These are phyloP conservation scores for Leishmania major DNA, from an alignment of 208 protist genomes.

Conservation along the genomic window DNA sequence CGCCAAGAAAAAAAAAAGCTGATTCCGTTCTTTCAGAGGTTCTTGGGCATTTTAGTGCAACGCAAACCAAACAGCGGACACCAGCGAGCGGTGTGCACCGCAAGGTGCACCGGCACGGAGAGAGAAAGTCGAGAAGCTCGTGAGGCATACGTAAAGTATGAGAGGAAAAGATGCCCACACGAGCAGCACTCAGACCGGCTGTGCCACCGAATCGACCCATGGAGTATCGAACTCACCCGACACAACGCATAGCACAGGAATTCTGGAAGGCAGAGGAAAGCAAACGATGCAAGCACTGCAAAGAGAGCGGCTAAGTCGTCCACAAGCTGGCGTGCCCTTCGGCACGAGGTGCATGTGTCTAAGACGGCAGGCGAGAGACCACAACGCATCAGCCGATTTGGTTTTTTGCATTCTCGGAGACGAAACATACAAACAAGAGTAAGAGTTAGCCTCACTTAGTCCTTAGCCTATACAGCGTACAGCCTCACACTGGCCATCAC, in stretches of 20 bases:
- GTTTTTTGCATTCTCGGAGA: constrained; percentile 9
- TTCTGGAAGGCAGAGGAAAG: not conserved
- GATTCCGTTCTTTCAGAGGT: constrained; percentile 1
- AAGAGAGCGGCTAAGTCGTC: too few relatives aligned
- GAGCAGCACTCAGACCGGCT: not conserved
- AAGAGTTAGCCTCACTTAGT: constrained; percentile 5
- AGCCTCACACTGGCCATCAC: not conserved
- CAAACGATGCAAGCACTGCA: not conserved
- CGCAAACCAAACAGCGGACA: not conserved
- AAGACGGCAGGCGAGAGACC: not conserved
- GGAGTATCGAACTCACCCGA: not conserved
- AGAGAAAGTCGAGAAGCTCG: not conserved
- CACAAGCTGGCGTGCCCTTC: not conserved
- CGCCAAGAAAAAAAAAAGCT: not conserved
- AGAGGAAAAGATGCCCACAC: not conserved
- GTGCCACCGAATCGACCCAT: not conserved
- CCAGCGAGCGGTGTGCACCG: not conserved
- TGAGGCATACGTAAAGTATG: not conserved
- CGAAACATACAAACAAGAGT: not conserved
- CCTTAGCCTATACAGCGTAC: constrained; percentile 6
- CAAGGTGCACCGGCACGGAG: not conserved
- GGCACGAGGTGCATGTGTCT: not conserved
- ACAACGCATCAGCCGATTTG: not conserved
- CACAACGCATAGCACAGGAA: not conserved
- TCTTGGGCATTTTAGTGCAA: not conserved